Conservation (phyloP, 345 rosid genomes). For the Camelina hispida region DNA sequence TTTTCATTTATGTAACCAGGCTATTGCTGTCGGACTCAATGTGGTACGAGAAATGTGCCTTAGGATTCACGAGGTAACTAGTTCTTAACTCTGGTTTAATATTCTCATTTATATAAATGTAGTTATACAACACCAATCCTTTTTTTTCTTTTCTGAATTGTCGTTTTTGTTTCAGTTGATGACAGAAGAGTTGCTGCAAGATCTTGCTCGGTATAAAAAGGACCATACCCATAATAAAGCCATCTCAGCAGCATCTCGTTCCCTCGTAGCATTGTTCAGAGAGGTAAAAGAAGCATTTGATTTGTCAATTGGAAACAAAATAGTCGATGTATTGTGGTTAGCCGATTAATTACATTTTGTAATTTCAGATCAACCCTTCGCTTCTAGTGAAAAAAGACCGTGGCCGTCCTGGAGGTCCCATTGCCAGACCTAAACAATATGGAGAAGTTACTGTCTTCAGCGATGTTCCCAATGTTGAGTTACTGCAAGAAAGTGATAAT, state of each 20-base stretch:
- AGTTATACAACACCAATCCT: neutral
- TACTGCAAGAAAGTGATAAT: conserved; percentile 56
- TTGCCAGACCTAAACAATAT: conserved; percentile 83
- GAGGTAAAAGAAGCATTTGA: conserved; percentile 58
- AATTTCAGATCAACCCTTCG: conserved; percentile 74
- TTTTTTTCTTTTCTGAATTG: neutral
- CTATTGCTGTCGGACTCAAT: conserved; percentile 89
- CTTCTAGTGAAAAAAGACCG: conserved; percentile 92
- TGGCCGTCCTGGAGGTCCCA: conserved; percentile 78
- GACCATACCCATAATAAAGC: conserved; percentile 73
- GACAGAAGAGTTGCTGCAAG: conserved; percentile 95
- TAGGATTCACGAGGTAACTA: conserved; percentile 82
- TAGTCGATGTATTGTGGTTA: conserved; percentile 20
- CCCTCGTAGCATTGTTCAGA: conserved; percentile 87
- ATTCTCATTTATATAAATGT: neutral
- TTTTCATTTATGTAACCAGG: conserved; percentile 49
- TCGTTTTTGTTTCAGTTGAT: conserved; percentile 61
- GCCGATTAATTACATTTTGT: conserved; percentile 10
- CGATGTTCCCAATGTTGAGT: conserved; percentile 71
- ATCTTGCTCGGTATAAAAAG: conserved; percentile 81
- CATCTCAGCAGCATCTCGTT: conserved; percentile 81
- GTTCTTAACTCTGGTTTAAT: conserved; percentile 15
- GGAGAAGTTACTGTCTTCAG: conserved; percentile 73
- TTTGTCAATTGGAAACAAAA: conserved; percentile 24
- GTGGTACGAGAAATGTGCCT: conserved; percentile 88